These are phyloP conservation scores for Coniosporium apollinis DNA, from an alignment of 495 filamentous ascomycete genomes.

Conservation along the genomic window DNA sequence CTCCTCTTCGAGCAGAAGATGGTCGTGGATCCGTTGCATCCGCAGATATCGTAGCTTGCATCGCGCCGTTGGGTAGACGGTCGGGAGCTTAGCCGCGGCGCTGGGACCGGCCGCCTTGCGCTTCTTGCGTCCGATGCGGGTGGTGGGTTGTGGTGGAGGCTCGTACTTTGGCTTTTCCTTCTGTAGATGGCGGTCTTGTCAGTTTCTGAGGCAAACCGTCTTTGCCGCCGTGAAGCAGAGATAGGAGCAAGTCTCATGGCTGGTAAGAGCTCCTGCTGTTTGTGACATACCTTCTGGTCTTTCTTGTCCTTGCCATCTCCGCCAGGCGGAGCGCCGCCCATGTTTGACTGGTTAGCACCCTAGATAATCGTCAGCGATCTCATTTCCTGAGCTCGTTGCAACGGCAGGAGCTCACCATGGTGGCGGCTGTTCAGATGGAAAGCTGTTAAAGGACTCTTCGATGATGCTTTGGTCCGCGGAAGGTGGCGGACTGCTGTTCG, in stretches of 20 bases:
- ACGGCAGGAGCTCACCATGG: no score
- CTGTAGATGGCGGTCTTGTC: no score
- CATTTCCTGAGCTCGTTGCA: no score
- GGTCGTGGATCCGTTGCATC: conserved; percentile 97
- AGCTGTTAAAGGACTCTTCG: no score
- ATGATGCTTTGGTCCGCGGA: no score
- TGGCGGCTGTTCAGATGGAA: no score
- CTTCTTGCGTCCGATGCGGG: conserved; percentile 96
- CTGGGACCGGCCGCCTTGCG: conserved; percentile 82
- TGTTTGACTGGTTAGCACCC: conserved; percentile 80
- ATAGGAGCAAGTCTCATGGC: conserved; percentile 11
- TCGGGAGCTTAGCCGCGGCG: conserved; percentile 83
- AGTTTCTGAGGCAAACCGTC: conserved; percentile 1
- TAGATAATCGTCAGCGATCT: conserved; percentile 18
- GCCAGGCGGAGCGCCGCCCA: conserved; percentile 44
- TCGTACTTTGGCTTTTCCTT: conserved; percentile 99
- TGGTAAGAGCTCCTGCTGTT: no score
- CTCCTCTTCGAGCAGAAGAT: conserved; percentile 91
- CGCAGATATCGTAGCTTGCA: conserved; percentile 94
- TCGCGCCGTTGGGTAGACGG: conserved; percentile 83
- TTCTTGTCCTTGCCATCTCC: conserved; percentile 73
- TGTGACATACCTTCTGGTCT: conserved; percentile 68
- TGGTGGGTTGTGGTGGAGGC: conserved; percentile 89
- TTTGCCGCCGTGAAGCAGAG: neutral
- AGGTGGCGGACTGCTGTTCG: no score